These are phyloP conservation scores for Dispira simplex DNA, from an alignment of 192 early-diverging fungal species.

Conservation along the genomic window DNA sequence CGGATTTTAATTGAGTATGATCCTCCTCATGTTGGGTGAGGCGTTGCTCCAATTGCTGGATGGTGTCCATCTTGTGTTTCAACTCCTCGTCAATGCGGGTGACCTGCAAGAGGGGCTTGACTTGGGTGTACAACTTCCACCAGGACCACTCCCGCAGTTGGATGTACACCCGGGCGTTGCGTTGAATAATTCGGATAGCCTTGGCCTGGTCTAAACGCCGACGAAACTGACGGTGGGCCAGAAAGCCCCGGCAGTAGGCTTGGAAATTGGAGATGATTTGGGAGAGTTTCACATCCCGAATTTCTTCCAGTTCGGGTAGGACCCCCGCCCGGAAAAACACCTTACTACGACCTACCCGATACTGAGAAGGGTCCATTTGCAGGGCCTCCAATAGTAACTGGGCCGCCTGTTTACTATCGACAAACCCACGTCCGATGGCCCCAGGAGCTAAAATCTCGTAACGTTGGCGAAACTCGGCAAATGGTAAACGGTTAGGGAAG, in stretches of 20 bases:
- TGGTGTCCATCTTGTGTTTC: slow-evolving; percentile 48
- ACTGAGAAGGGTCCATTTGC: slow-evolving; percentile 64
- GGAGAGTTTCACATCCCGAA: slow-evolving; percentile 66
- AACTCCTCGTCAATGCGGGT: slow-evolving; percentile 71
- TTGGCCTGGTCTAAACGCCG: slow-evolving; percentile 58
- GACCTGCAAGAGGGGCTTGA: slow-evolving; percentile 77
- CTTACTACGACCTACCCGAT: slow-evolving; percentile 81
- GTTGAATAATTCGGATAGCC: slow-evolving; percentile 88
- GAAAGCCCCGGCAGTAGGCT: slow-evolving; percentile 69
- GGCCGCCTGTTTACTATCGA: slow-evolving; percentile 79
- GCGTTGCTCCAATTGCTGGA: slow-evolving; percentile 55
- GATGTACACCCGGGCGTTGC: slow-evolving; percentile 83
- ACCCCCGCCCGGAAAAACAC: slow-evolving; percentile 96
- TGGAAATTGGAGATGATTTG: slow-evolving; percentile 75
- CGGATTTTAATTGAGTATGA: slow-evolving; percentile 34
- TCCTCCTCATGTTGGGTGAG: slow-evolving; percentile 42
- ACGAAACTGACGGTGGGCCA: slow-evolving; percentile 58
- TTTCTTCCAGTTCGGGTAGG: slow-evolving; percentile 87
- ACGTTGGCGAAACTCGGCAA: slow-evolving; percentile 85
- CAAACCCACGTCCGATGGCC: slow-evolving; percentile 59
- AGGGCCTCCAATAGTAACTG: slow-evolving; percentile 61
- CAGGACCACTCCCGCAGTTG: slow-evolving; percentile 84
- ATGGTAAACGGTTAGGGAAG: slow-evolving; percentile 83
- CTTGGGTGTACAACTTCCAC: slow-evolving; percentile 89
- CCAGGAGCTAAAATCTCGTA: slow-evolving; percentile 84